Conservation (phyloP, 2,329 filamentous ascomycete species). For the Epichloe gansuensis region DNA sequence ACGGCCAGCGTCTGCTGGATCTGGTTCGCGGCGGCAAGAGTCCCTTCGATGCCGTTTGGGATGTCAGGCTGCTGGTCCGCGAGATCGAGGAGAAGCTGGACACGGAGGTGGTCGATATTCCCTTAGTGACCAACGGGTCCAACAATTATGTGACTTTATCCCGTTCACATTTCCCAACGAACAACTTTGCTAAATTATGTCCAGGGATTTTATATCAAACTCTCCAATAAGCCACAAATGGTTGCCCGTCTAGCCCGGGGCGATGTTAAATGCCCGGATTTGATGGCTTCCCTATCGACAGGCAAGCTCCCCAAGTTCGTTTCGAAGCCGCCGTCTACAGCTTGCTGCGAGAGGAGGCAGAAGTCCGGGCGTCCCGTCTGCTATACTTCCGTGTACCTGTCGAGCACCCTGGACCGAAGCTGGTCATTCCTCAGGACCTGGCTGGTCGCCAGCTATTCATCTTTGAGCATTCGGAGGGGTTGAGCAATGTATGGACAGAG, state of each 20-base stretch:
- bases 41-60: constrained; percentile 13
- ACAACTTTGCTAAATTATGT: constrained; percentile 1
- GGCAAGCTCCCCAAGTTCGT: background rate
- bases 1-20: constrained; percentile 5
- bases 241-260: constrained; percentile 7
- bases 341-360: background rate
- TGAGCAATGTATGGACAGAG: constrained; percentile 7
- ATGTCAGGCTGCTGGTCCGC: constrained; percentile 14
- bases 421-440: background rate
- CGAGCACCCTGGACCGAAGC: background rate
- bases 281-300: background rate
- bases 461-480: constrained; percentile 5
- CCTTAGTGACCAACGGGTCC: constrained; percentile 12
- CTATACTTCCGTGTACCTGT: constrained; percentile 6
- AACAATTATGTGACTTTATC: constrained; percentile 14
- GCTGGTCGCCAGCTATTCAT: constrained; percentile 6
- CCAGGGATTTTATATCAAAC: constrained; percentile 5
- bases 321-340: constrained; percentile 8
- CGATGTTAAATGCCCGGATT: constrained; percentile 4
- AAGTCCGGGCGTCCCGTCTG: background rate
- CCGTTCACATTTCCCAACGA: background rate
- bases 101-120: constrained; percentile 13
- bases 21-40: constrained; percentile 9
- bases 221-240: background rate
- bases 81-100: constrained; percentile 14